Base-by-base conservation (phyloP, 2,329 filamentous ascomycete species). In the Fusarium coffeatum region DNA sequence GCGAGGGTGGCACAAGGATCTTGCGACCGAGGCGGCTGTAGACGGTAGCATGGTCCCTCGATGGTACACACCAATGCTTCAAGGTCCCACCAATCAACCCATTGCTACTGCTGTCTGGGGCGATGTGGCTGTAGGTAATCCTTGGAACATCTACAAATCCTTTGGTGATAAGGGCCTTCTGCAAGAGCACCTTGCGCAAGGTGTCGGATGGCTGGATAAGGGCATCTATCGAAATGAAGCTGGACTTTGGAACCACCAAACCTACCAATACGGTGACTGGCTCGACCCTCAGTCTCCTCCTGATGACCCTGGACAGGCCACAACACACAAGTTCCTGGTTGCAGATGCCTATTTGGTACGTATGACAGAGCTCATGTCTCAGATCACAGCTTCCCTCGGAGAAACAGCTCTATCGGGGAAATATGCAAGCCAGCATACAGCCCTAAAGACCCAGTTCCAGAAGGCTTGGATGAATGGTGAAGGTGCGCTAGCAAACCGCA, bases 331-430 rank as follows among this genome's bases (percentile, higher is more conserved):
- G 0, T 71, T 73, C 13, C 78, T 83, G 1, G 82, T 85, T 1
- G 81, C 83, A 0, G 82, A 85, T 64, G 82, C 82, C 3, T 85
- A 83, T 66, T 77, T 85, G 8, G 76, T 84, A 2, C 78, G 80
- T 43, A 80, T 84, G 48, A 83, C 82, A 0, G 69, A 74, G 6
- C 45, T 80, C 0, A 66, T 84, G 5, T 72, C 74, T 2, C 71
- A 79, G 16, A 80, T 84, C n/a, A 77, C 76, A 1, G 61, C 59
- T 0, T 70, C 72, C 1, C 72, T 84, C 0, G 76, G 77, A 0
- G 46, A 79, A 2, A 59, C 69, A 0, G 69, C 73, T 1, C 74
- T 78, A 1, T 75, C 72, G 0, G 53, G 55, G 1, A 25, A 72
- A 7, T 78, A 79, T 53, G 32, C 41, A 11, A 40, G 49, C 5